Evolutionary conservation across 2,329 filamentous ascomycete species (phyloP), one percentile per base, ranked within the genome.

Genomic region (Aspergillus sp.): DNA sequence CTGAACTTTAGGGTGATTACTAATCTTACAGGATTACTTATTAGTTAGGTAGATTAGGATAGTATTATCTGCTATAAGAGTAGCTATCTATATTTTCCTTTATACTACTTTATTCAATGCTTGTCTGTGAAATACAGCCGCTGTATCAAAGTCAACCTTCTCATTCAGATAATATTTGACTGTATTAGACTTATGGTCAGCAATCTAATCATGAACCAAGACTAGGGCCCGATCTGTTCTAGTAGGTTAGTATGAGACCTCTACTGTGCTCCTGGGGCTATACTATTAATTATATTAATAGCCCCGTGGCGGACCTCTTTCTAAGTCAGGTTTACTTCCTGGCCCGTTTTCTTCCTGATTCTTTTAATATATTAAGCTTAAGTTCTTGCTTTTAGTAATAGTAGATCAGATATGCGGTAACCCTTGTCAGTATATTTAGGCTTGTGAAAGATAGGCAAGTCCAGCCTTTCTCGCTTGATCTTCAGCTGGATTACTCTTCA

Each of bases 221-320:
- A 58, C 55, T 17, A 46, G 60, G 15, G 57, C 61, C 42, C 54
- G 45, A 44, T 64, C 58, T 65, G 41, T 55, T 61, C 51, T 13
- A 50, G 39, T 12, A 24, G 30, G 33, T 60, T 56, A 58, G 54
- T 48, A 45, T 20, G 41, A 54, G n/a, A 12, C 9, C 17, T 50
- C 37, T 41, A 39, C 11, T 34, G 47, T 30, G 30, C 44, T 42
- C 17, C 12, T 12, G 17, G 30, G 41, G 54, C 44, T 52, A 55
- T 66, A 66, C 62, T 62, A 41, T 66, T 66, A 15, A 66, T 65
- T 6, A 52, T 45, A 24, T 67, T 68, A 19, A 66, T 64, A 42
- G 44, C 50, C 11, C 56, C 51, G 39, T 51, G 55, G 17, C 55
- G 40, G 44, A 63, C 57, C 9, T 52, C 46, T 51, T 68, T 65